Base-by-base conservation (phyloP, 805 yeast species). In the Kockiozyma suomiensis region DNA sequence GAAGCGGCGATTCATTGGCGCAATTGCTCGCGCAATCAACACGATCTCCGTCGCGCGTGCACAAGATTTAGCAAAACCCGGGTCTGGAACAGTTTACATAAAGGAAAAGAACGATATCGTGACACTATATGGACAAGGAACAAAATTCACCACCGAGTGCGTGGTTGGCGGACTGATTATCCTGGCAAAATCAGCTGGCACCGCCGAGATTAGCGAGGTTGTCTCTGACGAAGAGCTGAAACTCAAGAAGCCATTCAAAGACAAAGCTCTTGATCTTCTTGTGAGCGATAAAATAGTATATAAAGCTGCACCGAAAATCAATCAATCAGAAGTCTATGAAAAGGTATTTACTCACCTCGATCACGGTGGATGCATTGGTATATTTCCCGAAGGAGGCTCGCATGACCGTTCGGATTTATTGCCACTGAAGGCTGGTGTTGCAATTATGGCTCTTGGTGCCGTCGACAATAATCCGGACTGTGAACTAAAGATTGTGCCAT, bases 361-460 rank as follows among this genome's bases (percentile, higher is more conserved):
- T 19, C 81, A 83, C 60, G 91, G 94, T 43, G 84, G 88, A 58
- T 89, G 96, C 64, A 75, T 94, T 37, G 98, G 98, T 10, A 89
- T 94, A 47, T 94, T 91, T 76, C 97, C 99, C 7, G 99, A 94
- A 77, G 99, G 99, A 60, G 99, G 99, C 0, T 90, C 97, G 12
- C 99, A 93, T 70, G 99, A 93, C 73, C 81, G 99, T 66, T 85
- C 98, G 0, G 96, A 90, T 64, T 75, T 93, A 67, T 79, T 93
- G 52, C 99, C 99, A 0, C 78, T 93, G 67, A 93, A 94, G 72
- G 97, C 98, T 0, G 99, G 99, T 64, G 97, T 94, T 7, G 97
- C 97, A 1, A 88, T 93, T 58, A 94, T 93, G 98, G 99, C 98
- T 0, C 78, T 94, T 32, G 99, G 98, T 7, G 94, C 98, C 8